phyloP scores from a whole-genome alignment of 345 rosid species.

The Firmiana major region DNA sequence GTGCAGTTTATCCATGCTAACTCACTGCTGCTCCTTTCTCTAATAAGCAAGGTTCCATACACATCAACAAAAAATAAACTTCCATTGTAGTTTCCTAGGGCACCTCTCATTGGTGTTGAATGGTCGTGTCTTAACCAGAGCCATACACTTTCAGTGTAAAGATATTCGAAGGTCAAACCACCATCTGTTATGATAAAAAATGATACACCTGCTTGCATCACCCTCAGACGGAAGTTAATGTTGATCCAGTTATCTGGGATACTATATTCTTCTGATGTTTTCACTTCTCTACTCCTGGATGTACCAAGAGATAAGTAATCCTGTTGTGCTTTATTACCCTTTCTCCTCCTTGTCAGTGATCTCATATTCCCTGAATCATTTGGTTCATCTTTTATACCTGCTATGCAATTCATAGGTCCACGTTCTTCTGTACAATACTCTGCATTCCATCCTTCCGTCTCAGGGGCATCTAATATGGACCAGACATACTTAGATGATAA shows the following conservation, averaged over 20 bases:
- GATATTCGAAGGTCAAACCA: conserved; percentile 58
- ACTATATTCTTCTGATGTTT: conserved; percentile 22
- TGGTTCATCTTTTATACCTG: conserved; percentile 51
- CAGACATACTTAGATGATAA: conserved; percentile 37
- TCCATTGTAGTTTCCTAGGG: conserved; percentile 60
- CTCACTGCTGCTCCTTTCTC: conserved; percentile 48
- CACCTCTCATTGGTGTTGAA: conserved; percentile 53
- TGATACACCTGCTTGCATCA: conserved; percentile 54
- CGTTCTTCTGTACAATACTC: conserved; percentile 73
- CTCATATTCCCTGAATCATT: conserved; percentile 39
- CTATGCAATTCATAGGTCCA: conserved; percentile 52
- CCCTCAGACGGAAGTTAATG: conserved; percentile 44
- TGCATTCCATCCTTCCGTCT: conserved; percentile 74
- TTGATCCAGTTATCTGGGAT: conserved; percentile 40
- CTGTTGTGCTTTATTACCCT: conserved; percentile 37
- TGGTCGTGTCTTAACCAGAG: conserved; percentile 71
- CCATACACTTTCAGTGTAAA: conserved; percentile 55
- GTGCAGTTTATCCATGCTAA: conserved; percentile 62
- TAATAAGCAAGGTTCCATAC: conserved; percentile 47
- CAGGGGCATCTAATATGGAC: conserved; percentile 58
- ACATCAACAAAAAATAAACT: conserved; percentile 56
- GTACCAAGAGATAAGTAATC: conserved; percentile 37
- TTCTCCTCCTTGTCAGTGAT: conserved; percentile 48
- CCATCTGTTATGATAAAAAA: conserved; percentile 51
- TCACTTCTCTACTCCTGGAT: conserved; percentile 5